These are phyloP conservation scores for Strobilomyces confusus DNA, from an alignment of 768 basidiomycete species.

Conservation along the genomic window DNA sequence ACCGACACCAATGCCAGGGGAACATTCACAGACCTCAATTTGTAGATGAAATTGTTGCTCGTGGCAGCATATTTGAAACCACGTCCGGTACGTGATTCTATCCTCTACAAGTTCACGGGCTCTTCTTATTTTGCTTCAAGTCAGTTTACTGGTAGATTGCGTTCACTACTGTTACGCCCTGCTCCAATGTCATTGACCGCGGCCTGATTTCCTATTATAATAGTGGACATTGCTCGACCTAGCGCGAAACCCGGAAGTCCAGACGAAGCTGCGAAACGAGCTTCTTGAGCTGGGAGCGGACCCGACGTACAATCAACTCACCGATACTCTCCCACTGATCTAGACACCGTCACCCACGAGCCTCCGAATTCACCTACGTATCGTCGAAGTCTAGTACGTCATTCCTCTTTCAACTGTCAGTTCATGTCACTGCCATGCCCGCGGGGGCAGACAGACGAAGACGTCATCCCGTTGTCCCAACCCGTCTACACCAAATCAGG, in stretches of 20 bases:
- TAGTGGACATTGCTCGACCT: conserved; percentile 60
- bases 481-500: conserved; percentile 45
- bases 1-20: neutral
- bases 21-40: neutral
- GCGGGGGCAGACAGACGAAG: too few species aligned
- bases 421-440: too few species aligned
- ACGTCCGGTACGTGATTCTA: conserved; percentile 11
- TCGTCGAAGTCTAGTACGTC: conserved; percentile 24
- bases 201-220: neutral
- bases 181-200: too few species aligned
- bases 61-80: conserved; percentile 23
- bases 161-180: neutral
- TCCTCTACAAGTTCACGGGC: neutral
- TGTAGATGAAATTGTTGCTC: conserved; percentile 19
- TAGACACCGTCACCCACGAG: neutral
- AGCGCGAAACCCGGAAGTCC: conserved; percentile 40
- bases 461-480: conserved; percentile 52
- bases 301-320: conserved; percentile 23
- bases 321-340: conserved; percentile 36
- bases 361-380: conserved; percentile 33
- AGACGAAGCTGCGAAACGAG: conserved; percentile 35
- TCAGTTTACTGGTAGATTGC: conserved; percentile 16
- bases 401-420: neutral
- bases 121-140: neutral
- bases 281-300: neutral